Base-by-base conservation (phyloP, 192 early-diverging fungal species). In the Dimargaris cristalligena region DNA sequence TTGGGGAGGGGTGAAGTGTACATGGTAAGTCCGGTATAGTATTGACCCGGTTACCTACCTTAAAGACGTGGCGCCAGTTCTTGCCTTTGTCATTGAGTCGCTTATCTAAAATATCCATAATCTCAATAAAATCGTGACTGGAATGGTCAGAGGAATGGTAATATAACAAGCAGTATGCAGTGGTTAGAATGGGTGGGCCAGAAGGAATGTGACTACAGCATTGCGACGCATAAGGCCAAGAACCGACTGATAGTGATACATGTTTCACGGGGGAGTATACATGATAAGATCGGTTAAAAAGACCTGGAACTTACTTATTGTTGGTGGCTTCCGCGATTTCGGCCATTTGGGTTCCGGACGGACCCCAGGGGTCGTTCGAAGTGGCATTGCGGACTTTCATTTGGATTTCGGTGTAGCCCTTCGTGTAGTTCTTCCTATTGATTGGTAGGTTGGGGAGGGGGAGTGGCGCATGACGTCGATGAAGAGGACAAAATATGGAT, bases 51-150 rank as follows among this genome's bases (percentile, higher is more conserved):
- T 30, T 44, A 48, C 56, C 66, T 75, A 90, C 88, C 76, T 98
- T 98, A 69, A 89, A 96, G 31, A 99, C 93, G 71, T 99, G 95
- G 58, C 93, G 76, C 95, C 95, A 99, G 74, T 94, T 85, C 73
- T 92, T 94, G 35, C 95, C 95, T 63, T 84, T 85, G 72, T 99
- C 95, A 64, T 97, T 95, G 66, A 99, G 73, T 10, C 93, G 80
- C 77, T 94, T 96, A 67, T 99, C 93, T 31, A 99, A 65, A 71
- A 99, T 92, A 63, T 95, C 90, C 93, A 99, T 97, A 52, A 99
- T 89, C 61, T 91, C 93, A 59, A 90, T 52, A 78, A 92, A 95
- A 48, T 91, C 87, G 49, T 83, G 82, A 48, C 93, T 52, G 44
- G n/a, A n/a, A n/a, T n/a, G n/a, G n/a, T n/a, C n/a, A n/a, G n/a